Evolutionary conservation across 257 asterid genomes (phyloP).

Genomic region (Solanum neorickii): DNA sequence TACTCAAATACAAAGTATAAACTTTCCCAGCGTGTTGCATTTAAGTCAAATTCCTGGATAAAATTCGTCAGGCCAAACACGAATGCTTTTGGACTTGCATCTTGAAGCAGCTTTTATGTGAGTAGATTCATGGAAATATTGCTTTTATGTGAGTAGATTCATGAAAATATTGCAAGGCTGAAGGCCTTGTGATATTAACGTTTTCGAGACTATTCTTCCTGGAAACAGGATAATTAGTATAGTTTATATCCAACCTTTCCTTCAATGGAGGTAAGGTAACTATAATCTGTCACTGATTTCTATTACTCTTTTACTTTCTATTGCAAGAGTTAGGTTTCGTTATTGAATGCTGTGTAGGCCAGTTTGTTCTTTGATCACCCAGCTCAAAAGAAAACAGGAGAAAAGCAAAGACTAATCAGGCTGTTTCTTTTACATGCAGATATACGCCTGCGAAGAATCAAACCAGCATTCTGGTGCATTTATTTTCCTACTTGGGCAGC

Average conservation of each 20-base stretch:
- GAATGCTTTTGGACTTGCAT: not conserved
- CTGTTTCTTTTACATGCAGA: constrained; percentile 26
- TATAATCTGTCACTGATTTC: not conserved
- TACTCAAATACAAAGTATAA: not conserved
- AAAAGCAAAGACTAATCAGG: not conserved
- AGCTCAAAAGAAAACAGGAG: not conserved
- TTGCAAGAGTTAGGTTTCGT: not conserved
- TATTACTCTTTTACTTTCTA: not conserved
- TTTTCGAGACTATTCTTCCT: not conserved
- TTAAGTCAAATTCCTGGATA: not conserved
- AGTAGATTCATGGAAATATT: not conserved
- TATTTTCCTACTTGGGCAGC: constrained; percentile 76
- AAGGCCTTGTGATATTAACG: not conserved
- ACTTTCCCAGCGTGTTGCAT: not conserved
- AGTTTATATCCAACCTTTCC: not conserved
- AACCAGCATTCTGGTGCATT: constrained; percentile 80
- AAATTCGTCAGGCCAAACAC: not conserved
- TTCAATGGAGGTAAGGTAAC: not conserved
- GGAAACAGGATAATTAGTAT: not conserved
- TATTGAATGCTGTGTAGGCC: not conserved
- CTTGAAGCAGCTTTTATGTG: not conserved
- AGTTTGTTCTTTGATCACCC: not conserved
- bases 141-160: not conserved
- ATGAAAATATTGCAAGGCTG: not conserved
- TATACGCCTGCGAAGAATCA: constrained; percentile 70